Percentiles rank a stretch among this genome's conserved stretches.
phyloP scores from a whole-genome alignment of 345 rosid genomes.

The Bruguiera sexangula region DNA sequence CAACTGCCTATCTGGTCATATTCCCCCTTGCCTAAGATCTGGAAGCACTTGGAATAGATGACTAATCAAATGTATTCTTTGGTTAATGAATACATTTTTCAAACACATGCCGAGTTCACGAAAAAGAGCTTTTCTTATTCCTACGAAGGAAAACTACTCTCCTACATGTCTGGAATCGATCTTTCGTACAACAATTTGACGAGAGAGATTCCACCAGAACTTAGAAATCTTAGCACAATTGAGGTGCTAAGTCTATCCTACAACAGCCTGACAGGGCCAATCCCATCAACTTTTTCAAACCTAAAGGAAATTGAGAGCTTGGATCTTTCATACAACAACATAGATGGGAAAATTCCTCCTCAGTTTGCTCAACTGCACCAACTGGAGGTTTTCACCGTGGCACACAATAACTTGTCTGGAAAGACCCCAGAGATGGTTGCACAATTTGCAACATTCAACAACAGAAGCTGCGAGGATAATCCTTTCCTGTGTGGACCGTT shows the following conservation, averaged over 20 bases:
- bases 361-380: conserved; percentile 12
- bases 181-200: not conserved
- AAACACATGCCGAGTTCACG: too few species aligned
- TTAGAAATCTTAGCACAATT: conserved; percentile 18
- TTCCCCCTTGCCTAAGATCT: conserved; percentile 4
- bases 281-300: conserved; percentile 19
- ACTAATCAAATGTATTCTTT: too few species aligned
- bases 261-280: conserved; percentile 22
- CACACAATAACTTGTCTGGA: conserved; percentile 38
- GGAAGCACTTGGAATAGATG: not conserved
- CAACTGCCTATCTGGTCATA: conserved; percentile 14
- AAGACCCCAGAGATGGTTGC: not conserved
- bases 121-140: too few species aligned
- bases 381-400: conserved; percentile 26
- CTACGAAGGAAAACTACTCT: too few species aligned
- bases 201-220: conserved; percentile 20
- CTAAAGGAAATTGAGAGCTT: too few species aligned
- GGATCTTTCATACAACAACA: too few species aligned
- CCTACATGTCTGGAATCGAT: too few species aligned
- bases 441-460: conserved; percentile 29
- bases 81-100: too few species aligned
- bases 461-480: conserved; percentile 24
- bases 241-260: conserved; percentile 29
- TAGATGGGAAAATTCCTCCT: too few species aligned
- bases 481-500: conserved; percentile 29